phyloP scores from a whole-genome alignment of 352 stramenopile genomes.

The Phytophthora hibernalis region DNA sequence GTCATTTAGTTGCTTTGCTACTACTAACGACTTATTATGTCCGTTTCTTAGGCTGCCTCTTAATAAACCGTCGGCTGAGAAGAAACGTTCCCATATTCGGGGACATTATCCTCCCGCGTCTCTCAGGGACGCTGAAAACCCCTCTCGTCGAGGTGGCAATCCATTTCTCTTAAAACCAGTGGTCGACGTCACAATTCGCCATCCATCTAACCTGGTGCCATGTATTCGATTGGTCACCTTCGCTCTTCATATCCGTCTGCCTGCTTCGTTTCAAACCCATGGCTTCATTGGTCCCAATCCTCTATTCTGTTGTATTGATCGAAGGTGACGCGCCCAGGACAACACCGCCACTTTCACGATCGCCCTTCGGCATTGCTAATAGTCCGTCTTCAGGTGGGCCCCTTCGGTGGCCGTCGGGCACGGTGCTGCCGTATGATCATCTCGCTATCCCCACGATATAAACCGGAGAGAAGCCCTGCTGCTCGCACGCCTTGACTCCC shows the following conservation, averaged over 20 bases:
- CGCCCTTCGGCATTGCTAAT: neutral
- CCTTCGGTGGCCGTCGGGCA: too few species aligned
- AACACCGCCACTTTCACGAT: neutral
- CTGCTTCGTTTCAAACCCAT: too few species aligned
- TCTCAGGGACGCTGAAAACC: too few species aligned
- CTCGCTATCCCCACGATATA: neutral
- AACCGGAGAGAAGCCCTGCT: neutral
- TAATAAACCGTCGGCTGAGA: neutral
- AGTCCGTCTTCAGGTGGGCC: neutral
- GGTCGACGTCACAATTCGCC: too few species aligned
- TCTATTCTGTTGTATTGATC: neutral
- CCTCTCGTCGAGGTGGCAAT: too few species aligned
- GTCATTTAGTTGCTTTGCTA: too few species aligned
- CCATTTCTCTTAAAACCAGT: too few species aligned
- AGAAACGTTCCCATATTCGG: neutral
- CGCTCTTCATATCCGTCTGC: too few species aligned
- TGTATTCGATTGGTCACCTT: too few species aligned
- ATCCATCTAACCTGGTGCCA: too few species aligned
- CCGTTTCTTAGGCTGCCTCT: neutral
- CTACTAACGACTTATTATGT: neutral
- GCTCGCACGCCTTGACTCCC: neutral
- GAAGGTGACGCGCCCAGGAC: neutral
- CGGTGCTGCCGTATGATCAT: neutral
- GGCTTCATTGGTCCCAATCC: neutral
- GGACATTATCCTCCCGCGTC: too few species aligned